Evolutionary conservation across 2,329 filamentous ascomycete genomes (phyloP), one percentile per base, ranked within the genome.

Genomic region (Neofusicoccum sp.): DNA sequence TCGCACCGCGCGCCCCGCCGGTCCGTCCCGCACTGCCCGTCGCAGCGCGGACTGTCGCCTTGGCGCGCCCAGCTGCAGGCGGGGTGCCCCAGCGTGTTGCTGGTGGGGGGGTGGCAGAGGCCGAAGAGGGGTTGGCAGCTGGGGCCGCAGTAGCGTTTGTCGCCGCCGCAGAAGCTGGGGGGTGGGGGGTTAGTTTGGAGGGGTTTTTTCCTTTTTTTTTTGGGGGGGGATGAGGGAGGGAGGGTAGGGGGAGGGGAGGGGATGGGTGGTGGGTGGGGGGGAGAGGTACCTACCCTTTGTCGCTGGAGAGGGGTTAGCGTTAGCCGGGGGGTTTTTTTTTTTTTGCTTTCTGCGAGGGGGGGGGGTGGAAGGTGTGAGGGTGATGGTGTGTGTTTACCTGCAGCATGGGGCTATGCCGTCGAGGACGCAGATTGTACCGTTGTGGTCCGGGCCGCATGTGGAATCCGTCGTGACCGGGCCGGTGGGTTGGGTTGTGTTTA

Each of bases 81-180:
- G 3, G 61, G 61, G 33, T 52, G 44, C 1, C 43, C 49, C 33
- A 62, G 61, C 12, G 61, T 62, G 29, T 6, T 52, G 59, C 59
- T 56, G 41, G 47, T 62, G 41, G 61, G 49, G 8, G 16, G 7
- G 6, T 14, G 12, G 39, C 61, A 62, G 49, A 31, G 31, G 33
- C 61, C 61, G 43, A 47, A 62, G 48, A 14, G 29, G 7, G 61
- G 22, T 12, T 62, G 61, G 43, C 61, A 62, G 28, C 49, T 43
- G 1, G 39, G 16, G 41, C 36, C 33, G 34, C 61, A 62, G 61
- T 62, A 56, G 39, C 43, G 49, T 11, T 47, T 41, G 39, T 56
- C 49, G 61, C 49, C 49, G 34, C 61, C 61, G 41, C 61, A 62
- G 41, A 56, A 62, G 14, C 61, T 62, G 60, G n/a, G 11, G 11